These are phyloP conservation scores for Aristolochia contorta DNA, from an alignment of 164 flowering plant species.

Conservation along the genomic window DNA sequence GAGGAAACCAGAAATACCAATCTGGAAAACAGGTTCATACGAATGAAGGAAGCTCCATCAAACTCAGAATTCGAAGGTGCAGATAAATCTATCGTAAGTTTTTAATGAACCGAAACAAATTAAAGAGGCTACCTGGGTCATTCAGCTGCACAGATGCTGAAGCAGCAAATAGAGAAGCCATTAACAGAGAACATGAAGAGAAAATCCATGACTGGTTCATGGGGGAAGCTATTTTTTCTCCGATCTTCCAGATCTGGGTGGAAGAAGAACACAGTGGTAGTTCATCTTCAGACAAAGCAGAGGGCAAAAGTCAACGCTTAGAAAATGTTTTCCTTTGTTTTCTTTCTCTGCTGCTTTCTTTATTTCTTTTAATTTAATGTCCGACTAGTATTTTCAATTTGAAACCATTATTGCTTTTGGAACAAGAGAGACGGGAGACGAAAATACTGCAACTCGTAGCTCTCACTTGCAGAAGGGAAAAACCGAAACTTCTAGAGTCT, in stretches of 20 bases:
- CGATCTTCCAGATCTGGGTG: no score
- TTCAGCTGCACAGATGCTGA: constrained; percentile 65
- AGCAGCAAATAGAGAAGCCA: constrained; percentile 53
- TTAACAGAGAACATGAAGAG: constrained; percentile 35
- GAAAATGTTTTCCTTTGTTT: neutral
- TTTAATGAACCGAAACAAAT: no score
- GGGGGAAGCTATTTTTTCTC: no score
- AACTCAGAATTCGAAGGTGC: neutral
- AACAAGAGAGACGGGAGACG: no score
- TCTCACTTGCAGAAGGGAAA: constrained; percentile 1
- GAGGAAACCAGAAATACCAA: constrained; percentile 81
- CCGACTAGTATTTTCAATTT: no score
- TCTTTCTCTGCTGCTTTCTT: neutral
- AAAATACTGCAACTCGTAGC: no score
- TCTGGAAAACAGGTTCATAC: constrained; percentile 19
- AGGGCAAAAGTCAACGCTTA: neutral
- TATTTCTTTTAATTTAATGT: constrained; percentile 6
- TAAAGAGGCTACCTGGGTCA: constrained; percentile 41
- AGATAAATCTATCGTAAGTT: neutral
- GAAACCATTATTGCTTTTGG: no score
- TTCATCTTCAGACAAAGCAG: neutral
- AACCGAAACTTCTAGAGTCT: no score
- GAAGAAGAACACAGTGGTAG: no score
- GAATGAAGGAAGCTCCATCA: neutral
- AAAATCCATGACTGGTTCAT: constrained; percentile 16